A percentile compares a stretch with the other conserved stretches of the same genome.
Conservation (phyloP, 169 alveolate species). For the Plasmodium gonderi region DNA sequence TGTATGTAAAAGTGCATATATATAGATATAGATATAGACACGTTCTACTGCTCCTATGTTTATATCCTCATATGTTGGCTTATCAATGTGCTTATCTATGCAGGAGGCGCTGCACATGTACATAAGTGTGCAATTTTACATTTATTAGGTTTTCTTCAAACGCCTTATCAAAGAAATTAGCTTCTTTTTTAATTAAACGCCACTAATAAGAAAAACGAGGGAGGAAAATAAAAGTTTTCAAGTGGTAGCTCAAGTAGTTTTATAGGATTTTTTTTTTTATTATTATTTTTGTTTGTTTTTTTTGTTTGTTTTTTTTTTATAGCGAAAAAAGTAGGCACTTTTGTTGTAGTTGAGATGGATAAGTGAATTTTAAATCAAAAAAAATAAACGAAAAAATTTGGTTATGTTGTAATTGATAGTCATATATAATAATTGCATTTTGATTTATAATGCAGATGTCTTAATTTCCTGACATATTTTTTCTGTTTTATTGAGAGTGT, state of each 20-base stretch:
- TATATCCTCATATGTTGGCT: not conserved
- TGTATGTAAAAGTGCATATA: not conserved
- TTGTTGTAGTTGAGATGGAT: not conserved
- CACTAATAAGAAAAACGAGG: conserved; percentile 33
- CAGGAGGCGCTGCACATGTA: not conserved
- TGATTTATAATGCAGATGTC: not conserved
- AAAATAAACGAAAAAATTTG: not conserved
- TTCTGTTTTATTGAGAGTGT: not conserved
- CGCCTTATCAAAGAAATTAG: conserved; percentile 58
- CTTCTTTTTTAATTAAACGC: conserved; percentile 71
- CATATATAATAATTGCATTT: not conserved
- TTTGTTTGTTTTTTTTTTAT: not conserved
- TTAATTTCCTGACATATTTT: conserved; percentile 6
- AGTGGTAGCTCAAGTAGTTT: not conserved
- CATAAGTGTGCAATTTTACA: not conserved
- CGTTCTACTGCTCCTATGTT: not conserved
- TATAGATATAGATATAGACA: not conserved
- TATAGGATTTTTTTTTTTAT: not conserved
- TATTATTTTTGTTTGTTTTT: too few relatives aligned
- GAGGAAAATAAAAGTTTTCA: not conserved
- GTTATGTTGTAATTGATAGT: not conserved
- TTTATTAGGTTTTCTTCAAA: conserved; percentile 71
- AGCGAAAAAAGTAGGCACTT: not conserved
- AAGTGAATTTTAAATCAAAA: not conserved
- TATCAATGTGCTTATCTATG: too few relatives aligned